Percentiles rank a stretch among this genome's conserved stretches.
These are phyloP conservation scores for Combretum micranthum DNA, from an alignment of 345 rosid species.

Conservation along the genomic window DNA sequence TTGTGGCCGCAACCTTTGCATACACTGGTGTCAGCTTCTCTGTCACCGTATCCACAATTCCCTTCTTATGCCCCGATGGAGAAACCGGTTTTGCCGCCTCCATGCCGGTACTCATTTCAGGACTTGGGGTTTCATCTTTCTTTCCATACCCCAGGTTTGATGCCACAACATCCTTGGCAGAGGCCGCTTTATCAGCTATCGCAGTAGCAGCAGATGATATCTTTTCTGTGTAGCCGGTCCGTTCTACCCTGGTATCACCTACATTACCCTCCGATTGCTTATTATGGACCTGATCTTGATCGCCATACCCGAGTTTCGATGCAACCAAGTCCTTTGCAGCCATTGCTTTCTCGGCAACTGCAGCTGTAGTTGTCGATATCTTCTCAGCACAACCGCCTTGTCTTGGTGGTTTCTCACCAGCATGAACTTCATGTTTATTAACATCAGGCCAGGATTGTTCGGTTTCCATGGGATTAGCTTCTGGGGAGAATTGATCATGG, in stretches of 20 bases:
- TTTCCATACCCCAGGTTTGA: slow-evolving; percentile 51
- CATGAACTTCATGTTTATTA: not conserved
- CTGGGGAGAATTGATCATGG: slow-evolving; percentile 60
- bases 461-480: slow-evolving; percentile 8
- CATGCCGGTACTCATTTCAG: not conserved
- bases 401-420: not conserved
- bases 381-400: slow-evolving; percentile 17
- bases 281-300: slow-evolving; percentile 1
- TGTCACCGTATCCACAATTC: slow-evolving; percentile 30
- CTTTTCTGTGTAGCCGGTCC: slow-evolving; percentile 31
- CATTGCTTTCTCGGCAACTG: slow-evolving; percentile 16
- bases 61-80: slow-evolving; percentile 33
- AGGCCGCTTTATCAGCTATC: slow-evolving; percentile 34
- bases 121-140: slow-evolving; percentile 3
- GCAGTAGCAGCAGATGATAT: slow-evolving; percentile 36
- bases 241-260: slow-evolving; percentile 9
- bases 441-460: not conserved
- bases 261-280: not conserved
- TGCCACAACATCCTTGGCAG: slow-evolving; percentile 41
- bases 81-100: slow-evolving; percentile 10
- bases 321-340: slow-evolving; percentile 16
- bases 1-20: slow-evolving; percentile 37
- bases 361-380: slow-evolving; percentile 18
- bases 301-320: slow-evolving; percentile 19
- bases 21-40: slow-evolving; percentile 43